Percentiles rank a stretch among this genome's conserved stretches.
phyloP scores from a whole-genome alignment of 495 filamentous ascomycete species.

The Cudoniella acicularis region DNA sequence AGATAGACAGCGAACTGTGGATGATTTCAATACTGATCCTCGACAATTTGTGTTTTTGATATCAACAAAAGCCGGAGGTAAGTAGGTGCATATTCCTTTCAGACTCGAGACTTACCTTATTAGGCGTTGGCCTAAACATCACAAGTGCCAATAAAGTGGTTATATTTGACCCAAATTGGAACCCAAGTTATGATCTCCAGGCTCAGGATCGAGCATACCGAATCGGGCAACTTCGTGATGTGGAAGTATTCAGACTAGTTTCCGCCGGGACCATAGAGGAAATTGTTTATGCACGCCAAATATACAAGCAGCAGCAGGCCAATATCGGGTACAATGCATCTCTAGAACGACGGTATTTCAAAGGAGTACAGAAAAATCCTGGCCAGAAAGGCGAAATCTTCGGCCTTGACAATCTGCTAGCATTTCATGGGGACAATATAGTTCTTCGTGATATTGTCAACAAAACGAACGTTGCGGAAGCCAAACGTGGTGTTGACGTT shows the following conservation, averaged over 20 bases:
- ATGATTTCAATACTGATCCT: constrained; percentile 89
- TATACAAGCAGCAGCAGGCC: constrained; percentile 98
- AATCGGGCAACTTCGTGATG: constrained; percentile 88
- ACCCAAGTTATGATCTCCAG: constrained; percentile 78
- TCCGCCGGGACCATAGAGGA: constrained; percentile 94
- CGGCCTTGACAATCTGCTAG: constrained; percentile 82
- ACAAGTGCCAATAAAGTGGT: constrained; percentile 98
- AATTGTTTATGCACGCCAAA: constrained; percentile 94
- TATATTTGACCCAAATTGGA: constrained; percentile 97
- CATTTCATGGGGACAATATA: constrained; percentile 73
- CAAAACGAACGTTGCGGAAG: constrained; percentile 95
- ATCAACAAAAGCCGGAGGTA: constrained; percentile 84
- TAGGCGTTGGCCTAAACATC: constrained; percentile 74
- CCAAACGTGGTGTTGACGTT: constrained; percentile 77
- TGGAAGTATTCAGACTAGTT: constrained; percentile 95
- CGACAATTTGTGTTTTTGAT: constrained; percentile 93
- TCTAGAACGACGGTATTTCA: constrained; percentile 91
- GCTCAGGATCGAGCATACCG: constrained; percentile 96
- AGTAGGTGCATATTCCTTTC: constrained; percentile 15
- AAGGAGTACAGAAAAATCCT: constrained; percentile 81
- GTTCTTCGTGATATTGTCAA: constrained; percentile 91
- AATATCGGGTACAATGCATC: constrained; percentile 96
- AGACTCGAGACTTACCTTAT: constrained; percentile 25
- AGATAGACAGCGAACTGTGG: constrained; percentile 75
- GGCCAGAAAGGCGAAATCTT: constrained; percentile 95